A percentile compares a stretch with the other conserved stretches of the same genome.
These are phyloP conservation scores for Acacia acuminata DNA, from an alignment of 306 rosid genomes.

Conservation along the genomic window DNA sequence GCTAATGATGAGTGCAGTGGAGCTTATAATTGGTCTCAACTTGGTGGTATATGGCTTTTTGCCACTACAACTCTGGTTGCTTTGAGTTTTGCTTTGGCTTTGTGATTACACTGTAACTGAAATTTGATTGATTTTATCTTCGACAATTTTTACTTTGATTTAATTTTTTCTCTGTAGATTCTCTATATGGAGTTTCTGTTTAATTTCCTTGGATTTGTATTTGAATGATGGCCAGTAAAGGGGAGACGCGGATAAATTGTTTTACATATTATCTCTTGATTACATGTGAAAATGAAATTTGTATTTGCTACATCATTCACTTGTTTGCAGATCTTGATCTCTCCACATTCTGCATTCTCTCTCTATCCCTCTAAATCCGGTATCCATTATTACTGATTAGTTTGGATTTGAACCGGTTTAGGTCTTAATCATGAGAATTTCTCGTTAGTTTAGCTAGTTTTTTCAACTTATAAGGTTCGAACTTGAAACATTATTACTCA, in stretches of 20 bases:
- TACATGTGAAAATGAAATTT: neutral
- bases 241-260: neutral
- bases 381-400: neutral
- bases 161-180: constrained; percentile 9
- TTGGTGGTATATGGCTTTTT: constrained; percentile 33
- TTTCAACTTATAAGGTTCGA: neutral
- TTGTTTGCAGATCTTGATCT: neutral
- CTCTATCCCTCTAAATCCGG: too few relatives aligned
- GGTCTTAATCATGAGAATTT: neutral
- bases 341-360: neutral
- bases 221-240: neutral
- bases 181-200: neutral
- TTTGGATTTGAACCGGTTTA: neutral
- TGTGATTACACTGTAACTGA: constrained; percentile 34
- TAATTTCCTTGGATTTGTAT: neutral
- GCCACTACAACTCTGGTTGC: constrained; percentile 34
- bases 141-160: constrained; percentile 3
- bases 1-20: constrained; percentile 58
- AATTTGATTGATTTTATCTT: constrained; percentile 14
- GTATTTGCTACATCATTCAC: neutral
- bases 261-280: neutral
- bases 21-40: constrained; percentile 45
- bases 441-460: neutral
- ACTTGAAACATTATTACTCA: neutral
- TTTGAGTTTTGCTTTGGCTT: constrained; percentile 33